Evolutionary conservation across 2,329 filamentous ascomycete species (phyloP).

Genomic region (Blastomyces percursus): DNA sequence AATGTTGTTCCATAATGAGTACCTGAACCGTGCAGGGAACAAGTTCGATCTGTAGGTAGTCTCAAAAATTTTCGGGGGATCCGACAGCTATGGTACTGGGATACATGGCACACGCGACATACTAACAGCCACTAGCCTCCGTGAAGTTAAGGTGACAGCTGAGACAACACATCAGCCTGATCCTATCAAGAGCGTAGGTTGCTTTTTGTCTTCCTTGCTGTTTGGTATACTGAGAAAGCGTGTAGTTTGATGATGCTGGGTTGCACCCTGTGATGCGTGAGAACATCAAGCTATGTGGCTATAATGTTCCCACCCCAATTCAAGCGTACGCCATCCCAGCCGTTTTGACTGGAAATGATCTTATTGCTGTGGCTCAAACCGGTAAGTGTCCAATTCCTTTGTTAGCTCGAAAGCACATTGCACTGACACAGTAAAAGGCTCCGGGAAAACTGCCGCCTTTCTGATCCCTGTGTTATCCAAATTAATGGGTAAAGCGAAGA

Average conservation of each 20-base stretch:
- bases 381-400: conserved; percentile 45
- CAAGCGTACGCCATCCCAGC: conserved; percentile 77
- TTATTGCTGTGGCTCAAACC: conserved; percentile 86
- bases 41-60: conserved; percentile 51
- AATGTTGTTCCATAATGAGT: conserved; percentile 56
- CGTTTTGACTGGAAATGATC: conserved; percentile 62
- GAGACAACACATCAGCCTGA: conserved; percentile 39
- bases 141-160: conserved; percentile 41
- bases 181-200: conserved; percentile 42
- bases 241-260: conserved; percentile 62
- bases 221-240: conserved; percentile 10
- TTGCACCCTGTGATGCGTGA: conserved; percentile 73
- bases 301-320: conserved; percentile 67
- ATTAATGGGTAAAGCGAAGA: conserved; percentile 92
- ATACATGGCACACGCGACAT: not conserved
- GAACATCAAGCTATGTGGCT: conserved; percentile 65
- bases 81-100: not conserved
- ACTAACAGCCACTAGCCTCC: conserved; percentile 24
- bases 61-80: not conserved
- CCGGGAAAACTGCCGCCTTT: conserved; percentile 91
- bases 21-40: conserved; percentile 45
- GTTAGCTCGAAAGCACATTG: not conserved
- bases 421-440: conserved; percentile 47
- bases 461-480: conserved; percentile 79
- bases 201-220: not conserved